phyloP scores from a whole-genome alignment of 768 basidiomycete species.

The Lactarius sp. region DNA sequence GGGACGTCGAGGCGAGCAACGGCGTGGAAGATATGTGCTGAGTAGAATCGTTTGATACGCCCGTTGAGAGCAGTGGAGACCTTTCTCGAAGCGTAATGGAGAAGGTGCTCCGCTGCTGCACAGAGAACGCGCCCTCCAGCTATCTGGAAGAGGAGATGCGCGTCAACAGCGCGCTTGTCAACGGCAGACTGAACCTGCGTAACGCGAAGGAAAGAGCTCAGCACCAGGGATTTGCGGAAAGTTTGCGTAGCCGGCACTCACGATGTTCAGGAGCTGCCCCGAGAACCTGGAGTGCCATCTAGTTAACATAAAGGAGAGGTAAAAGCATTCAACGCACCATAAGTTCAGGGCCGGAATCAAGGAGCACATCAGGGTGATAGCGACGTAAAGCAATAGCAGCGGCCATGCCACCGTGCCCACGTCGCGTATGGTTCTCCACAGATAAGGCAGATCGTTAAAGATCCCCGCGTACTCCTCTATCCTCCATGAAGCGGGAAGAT shows the following conservation, averaged over 20 bases:
- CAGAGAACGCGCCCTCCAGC: constrained; percentile 51
- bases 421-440: constrained; percentile 53
- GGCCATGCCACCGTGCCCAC: constrained; percentile 12
- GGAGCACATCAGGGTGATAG: not conserved
- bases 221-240: not conserved
- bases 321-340: constrained; percentile 6
- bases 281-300: constrained; percentile 7
- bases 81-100: constrained; percentile 37
- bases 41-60: constrained; percentile 59
- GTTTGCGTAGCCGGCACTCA: constrained; percentile 23
- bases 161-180: constrained; percentile 21
- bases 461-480: constrained; percentile 47
- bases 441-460: constrained; percentile 50
- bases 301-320: no score
- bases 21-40: constrained; percentile 58
- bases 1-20: constrained; percentile 71
- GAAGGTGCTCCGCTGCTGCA: constrained; percentile 41
- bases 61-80: constrained; percentile 48
- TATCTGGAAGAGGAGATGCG: constrained; percentile 12
- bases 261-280: constrained; percentile 14
- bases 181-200: constrained; percentile 19
- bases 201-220: not conserved
- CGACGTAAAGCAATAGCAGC: constrained; percentile 9
- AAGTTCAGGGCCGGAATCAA: constrained; percentile 13
- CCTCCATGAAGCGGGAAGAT: constrained; percentile 38